A percentile compares a stretch with the other conserved stretches of the same genome.
phyloP scores from a whole-genome alignment of 2,329 filamentous ascomycete species.

The Colletotrichum plurivorum region DNA sequence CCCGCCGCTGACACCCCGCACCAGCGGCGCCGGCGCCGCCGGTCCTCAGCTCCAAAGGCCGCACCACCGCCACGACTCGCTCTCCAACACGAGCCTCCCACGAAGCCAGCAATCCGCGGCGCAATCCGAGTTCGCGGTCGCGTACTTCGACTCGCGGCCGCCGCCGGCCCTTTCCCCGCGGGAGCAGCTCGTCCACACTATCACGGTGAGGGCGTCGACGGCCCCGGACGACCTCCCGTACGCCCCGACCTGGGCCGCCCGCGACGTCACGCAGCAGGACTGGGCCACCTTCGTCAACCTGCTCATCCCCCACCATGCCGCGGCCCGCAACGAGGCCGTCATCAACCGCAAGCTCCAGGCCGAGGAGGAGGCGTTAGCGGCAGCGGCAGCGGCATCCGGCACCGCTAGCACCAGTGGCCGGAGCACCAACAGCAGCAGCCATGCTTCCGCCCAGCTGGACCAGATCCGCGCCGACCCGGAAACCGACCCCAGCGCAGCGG shows the following conservation, averaged over 20 bases:
- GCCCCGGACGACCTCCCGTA: slow-evolving; percentile 61
- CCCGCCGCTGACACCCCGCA: slow-evolving; percentile 63
- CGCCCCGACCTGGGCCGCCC: slow-evolving; percentile 52
- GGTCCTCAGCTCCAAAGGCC: background rate
- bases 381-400: slow-evolving; percentile 38
- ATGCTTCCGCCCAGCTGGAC: slow-evolving; percentile 60
- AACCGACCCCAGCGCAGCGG: slow-evolving; percentile 48
- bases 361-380: slow-evolving; percentile 50
- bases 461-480: slow-evolving; percentile 49
- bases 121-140: slow-evolving; percentile 50
- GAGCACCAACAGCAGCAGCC: slow-evolving; percentile 45
- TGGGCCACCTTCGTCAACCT: slow-evolving; percentile 73
- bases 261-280: slow-evolving; percentile 65
- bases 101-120: slow-evolving; percentile 27
- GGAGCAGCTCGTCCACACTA: slow-evolving; percentile 48
- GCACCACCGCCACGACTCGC: slow-evolving; percentile 14
- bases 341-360: slow-evolving; percentile 64
- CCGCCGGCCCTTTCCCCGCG: slow-evolving; percentile 40
- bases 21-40: slow-evolving; percentile 38
- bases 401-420: slow-evolving; percentile 38
- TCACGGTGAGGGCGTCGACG: slow-evolving; percentile 53
- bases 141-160: slow-evolving; percentile 64
- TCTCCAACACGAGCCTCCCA: slow-evolving; percentile 8
- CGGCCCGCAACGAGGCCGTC: slow-evolving; percentile 60
- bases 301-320: slow-evolving; percentile 64